Percentiles rank a stretch among this genome's conserved stretches.
These are phyloP conservation scores for Aureobasidium sp. DNA, from an alignment of 2,329 filamentous ascomycete species.

Conservation along the genomic window DNA sequence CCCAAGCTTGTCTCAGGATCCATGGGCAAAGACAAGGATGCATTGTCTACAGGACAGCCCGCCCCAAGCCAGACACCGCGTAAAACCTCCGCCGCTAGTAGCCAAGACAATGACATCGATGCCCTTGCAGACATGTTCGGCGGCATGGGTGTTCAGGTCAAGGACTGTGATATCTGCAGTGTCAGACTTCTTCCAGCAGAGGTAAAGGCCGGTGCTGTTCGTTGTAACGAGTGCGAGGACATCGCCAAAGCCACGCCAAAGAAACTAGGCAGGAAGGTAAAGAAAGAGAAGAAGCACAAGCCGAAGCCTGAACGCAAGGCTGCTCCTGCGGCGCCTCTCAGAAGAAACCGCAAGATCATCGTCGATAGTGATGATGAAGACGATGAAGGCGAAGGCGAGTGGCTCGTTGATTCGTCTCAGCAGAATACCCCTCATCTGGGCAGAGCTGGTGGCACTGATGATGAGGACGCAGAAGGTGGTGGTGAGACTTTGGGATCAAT, in stretches of 20 bases:
- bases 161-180: conserved; percentile 78
- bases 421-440: conserved; percentile 51
- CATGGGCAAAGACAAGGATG: conserved; percentile 79
- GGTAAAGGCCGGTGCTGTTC: conserved; percentile 41
- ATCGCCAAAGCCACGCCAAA: conserved; percentile 21
- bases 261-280: conserved; percentile 19
- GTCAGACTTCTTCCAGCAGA: conserved; percentile 53
- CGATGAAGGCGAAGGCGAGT: conserved; percentile 61
- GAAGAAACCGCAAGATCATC: conserved; percentile 46
- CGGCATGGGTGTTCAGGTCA: conserved; percentile 66
- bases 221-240: conserved; percentile 65
- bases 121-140: conserved; percentile 79
- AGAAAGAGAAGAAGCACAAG: conserved; percentile 20
- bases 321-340: conserved; percentile 30
- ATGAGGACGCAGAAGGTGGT: conserved; percentile 79
- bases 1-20: conserved; percentile 79
- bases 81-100: conserved; percentile 32
- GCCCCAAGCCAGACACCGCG: conserved; percentile 36
- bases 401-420: conserved; percentile 66
- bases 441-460: conserved; percentile 66
- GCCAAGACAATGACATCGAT: conserved; percentile 61
- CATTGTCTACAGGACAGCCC: conserved; percentile 50
- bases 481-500: conserved; percentile 69
- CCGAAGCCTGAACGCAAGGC: conserved; percentile 23
- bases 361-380: conserved; percentile 55